These are phyloP conservation scores for Globisporangium solare DNA, from an alignment of 352 stramenopile genomes.

Conservation along the genomic window DNA sequence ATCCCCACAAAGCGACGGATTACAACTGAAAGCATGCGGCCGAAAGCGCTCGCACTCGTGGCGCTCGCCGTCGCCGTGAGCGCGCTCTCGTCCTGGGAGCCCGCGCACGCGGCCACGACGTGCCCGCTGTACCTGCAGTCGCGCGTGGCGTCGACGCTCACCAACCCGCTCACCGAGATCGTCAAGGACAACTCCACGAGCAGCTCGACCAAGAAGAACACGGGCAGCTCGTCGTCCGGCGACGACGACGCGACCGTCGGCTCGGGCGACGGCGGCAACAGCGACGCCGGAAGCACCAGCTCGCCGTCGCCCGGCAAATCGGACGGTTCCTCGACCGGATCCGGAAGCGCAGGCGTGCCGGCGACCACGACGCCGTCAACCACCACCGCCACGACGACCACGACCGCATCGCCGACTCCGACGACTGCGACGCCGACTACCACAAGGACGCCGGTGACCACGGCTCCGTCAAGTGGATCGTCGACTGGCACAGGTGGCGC, in stretches of 20 bases:
- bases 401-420: conserved; percentile 1
- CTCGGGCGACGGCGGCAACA: conserved; percentile 12
- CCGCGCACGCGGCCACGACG: conserved; percentile 23
- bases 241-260: conserved; percentile 9
- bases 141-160: conserved; percentile 51
- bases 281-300: conserved; percentile 10
- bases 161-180: conserved; percentile 45
- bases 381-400: background rate
- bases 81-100: conserved; percentile 9
- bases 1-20: too few relatives aligned
- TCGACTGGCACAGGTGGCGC: background rate
- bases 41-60: conserved; percentile 13
- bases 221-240: conserved; percentile 19
- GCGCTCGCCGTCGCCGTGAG: conserved; percentile 21
- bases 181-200: conserved; percentile 21
- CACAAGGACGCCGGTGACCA: conserved; percentile 2
- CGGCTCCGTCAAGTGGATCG: background rate
- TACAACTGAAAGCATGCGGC: too few relatives aligned
- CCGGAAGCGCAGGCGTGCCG: conserved; percentile 1
- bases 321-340: background rate
- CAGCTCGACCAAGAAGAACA: conserved; percentile 7
- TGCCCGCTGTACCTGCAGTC: conserved; percentile 66
- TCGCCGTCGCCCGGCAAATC: conserved; percentile 4
- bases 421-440: background rate
- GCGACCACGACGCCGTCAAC: conserved; percentile 5